Evolutionary conservation across 306 rosid genomes (phyloP).

Genomic region (Ormosia emarginata): DNA sequence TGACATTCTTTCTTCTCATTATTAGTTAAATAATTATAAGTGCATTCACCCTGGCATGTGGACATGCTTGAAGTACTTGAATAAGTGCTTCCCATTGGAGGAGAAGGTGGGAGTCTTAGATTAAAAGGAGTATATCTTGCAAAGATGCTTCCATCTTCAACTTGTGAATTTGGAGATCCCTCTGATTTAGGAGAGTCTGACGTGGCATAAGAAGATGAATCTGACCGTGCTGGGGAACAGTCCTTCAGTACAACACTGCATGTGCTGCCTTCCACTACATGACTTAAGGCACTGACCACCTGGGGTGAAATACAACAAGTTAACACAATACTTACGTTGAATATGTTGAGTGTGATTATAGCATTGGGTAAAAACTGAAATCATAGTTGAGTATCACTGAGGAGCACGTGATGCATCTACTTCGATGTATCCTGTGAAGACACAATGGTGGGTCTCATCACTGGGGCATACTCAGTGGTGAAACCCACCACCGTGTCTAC

Average conservation of each 20-base stretch:
- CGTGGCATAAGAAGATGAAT: slow-evolving; percentile 25
- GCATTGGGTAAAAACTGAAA: no score
- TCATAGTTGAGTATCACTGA: no score
- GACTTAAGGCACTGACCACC: slow-evolving; percentile 51
- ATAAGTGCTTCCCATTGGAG: slow-evolving; percentile 32
- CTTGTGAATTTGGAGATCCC: slow-evolving; percentile 18
- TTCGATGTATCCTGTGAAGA: no score
- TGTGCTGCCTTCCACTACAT: slow-evolving; percentile 35
- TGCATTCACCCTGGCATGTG: neutral
- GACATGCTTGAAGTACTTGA: slow-evolving; percentile 23
- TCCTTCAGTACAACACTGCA: slow-evolving; percentile 29
- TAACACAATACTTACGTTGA: neutral
- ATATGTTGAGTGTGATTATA: neutral
- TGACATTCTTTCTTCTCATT: neutral
- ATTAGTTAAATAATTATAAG: neutral
- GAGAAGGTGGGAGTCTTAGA: slow-evolving; percentile 33
- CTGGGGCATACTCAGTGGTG: no score
- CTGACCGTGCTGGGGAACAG: slow-evolving; percentile 45
- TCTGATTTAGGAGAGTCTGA: slow-evolving; percentile 22
- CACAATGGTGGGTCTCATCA: no score
- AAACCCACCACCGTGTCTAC: no score
- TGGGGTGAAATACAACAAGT: slow-evolving; percentile 2
- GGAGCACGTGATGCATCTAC: no score
- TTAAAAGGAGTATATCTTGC: neutral
- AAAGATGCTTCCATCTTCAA: slow-evolving; percentile 19